Conservation (phyloP, 441 rosid species). For the Gossypium gossypioides region DNA sequence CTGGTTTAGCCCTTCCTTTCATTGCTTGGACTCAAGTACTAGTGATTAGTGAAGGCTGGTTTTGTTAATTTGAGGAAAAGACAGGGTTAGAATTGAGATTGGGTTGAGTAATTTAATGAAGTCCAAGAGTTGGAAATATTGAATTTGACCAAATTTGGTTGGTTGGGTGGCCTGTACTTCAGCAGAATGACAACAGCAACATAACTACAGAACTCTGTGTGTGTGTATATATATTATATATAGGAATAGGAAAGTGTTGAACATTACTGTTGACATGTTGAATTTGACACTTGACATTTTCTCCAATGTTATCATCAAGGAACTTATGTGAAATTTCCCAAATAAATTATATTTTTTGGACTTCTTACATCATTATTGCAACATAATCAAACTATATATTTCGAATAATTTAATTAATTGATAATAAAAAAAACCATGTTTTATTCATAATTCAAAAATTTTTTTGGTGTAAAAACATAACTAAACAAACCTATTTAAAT, state of each 20-base stretch:
- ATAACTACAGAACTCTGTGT: background rate
- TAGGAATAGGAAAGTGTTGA: background rate
- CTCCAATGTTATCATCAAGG: background rate
- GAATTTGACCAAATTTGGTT: slow-evolving; percentile 16
- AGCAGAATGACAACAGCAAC: background rate
- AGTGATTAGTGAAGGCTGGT: background rate
- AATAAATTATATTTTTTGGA: background rate
- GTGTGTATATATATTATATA: background rate
- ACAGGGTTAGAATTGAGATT: background rate
- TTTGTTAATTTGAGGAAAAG: background rate
- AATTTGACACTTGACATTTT: background rate
- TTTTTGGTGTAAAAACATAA: too few species aligned
- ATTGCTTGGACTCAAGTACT: background rate
- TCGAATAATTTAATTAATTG: too few species aligned
- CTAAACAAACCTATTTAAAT: too few species aligned
- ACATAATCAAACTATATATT: background rate
- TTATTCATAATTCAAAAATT: too few species aligned
- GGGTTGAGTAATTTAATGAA: background rate
- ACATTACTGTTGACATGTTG: background rate
- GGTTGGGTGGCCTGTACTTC: background rate
- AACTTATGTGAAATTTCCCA: background rate
- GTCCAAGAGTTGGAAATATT: slow-evolving; percentile 13
- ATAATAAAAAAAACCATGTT: too few species aligned
- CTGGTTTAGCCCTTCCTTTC: background rate
- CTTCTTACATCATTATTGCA: background rate